These are phyloP conservation scores for Xerocomus potaroensis DNA, from an alignment of 768 basidiomycete genomes.

Conservation along the genomic window DNA sequence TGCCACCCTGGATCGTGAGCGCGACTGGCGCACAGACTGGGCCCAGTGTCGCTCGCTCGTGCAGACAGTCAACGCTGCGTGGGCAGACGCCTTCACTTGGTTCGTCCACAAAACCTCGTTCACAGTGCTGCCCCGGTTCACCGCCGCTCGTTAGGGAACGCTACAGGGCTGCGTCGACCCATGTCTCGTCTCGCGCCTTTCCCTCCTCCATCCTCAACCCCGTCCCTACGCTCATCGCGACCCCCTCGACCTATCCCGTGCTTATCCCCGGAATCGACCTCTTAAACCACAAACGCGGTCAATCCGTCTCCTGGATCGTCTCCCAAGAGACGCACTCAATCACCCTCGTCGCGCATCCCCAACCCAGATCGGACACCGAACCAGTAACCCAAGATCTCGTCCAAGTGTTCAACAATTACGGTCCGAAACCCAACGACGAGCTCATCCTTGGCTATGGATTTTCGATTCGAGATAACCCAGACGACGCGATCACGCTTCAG, in stretches of 20 bases:
- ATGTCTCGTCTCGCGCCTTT: conserved; percentile 86
- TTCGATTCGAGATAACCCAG: conserved; percentile 69
- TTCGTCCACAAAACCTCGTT: conserved; percentile 29
- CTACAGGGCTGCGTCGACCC: conserved; percentile 69
- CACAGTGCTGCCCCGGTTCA: conserved; percentile 23
- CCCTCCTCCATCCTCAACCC: conserved; percentile 75
- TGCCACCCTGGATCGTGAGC: conserved; percentile 64
- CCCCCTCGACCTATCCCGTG: conserved; percentile 60
- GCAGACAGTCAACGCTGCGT: conserved; percentile 31
- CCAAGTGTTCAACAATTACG: conserved; percentile 84
- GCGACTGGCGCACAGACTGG: conserved; percentile 64
- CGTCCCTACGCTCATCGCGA: conserved; percentile 46
- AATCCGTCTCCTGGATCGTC: conserved; percentile 81
- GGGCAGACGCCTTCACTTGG: conserved; percentile 64
- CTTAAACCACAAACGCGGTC: conserved; percentile 77
- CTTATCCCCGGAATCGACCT: conserved; percentile 85
- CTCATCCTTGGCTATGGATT: conserved; percentile 93
- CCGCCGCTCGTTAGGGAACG: conserved; percentile 51
- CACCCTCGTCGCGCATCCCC: conserved; percentile 55
- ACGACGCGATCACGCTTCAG: conserved; percentile 81
- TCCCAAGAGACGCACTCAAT: conserved; percentile 40
- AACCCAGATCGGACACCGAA: conserved; percentile 12
- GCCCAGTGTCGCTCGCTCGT: conserved; percentile 44
- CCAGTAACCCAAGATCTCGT: conserved; percentile 27
- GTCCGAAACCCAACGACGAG: conserved; percentile 85